A percentile compares a stretch with the other conserved stretches of the same genome.
Conservation (phyloP, 2,329 filamentous ascomycete genomes). For the Dactylonectria estremocensis region DNA sequence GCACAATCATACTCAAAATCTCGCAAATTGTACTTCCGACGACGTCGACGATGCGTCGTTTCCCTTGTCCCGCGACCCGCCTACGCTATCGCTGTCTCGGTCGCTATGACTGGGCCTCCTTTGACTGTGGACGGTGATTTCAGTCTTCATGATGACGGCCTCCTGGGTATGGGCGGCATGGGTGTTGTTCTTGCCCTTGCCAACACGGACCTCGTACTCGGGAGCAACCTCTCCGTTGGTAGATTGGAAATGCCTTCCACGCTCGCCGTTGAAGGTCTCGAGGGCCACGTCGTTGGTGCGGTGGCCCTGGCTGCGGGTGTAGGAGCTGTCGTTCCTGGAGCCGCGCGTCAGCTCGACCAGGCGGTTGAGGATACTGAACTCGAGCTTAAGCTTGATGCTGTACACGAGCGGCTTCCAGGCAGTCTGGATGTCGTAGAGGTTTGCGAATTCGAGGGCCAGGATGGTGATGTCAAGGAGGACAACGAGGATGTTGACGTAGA, state of each 20-base stretch:
- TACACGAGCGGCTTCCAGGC: conserved; percentile 50
- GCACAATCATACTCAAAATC: conserved; percentile 15
- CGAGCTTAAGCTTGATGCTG: conserved; percentile 56
- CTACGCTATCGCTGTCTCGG: conserved; percentile 18
- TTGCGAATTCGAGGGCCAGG: conserved; percentile 56
- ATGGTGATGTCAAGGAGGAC: conserved; percentile 56
- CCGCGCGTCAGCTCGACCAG: conserved; percentile 46
- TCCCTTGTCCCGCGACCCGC: conserved; percentile 11
- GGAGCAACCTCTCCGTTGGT: conserved; percentile 22
- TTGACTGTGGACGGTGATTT: conserved; percentile 38
- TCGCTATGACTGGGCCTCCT: conserved; percentile 23
- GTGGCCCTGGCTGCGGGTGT: conserved; percentile 35
- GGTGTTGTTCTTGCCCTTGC: conserved; percentile 25
- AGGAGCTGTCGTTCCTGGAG: conserved; percentile 39
- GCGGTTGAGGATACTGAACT: conserved; percentile 56
- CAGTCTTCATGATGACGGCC: conserved; percentile 36
- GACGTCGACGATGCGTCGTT: conserved; percentile 40
- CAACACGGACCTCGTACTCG: conserved; percentile 43
- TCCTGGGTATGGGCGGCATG: conserved; percentile 12
- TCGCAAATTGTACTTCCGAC: conserved; percentile 43
- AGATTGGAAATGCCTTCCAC: conserved; percentile 19
- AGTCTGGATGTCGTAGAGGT: conserved; percentile 49
- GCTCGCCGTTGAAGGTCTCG: conserved; percentile 40
- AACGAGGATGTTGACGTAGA: conserved; percentile 60
- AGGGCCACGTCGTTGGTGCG: conserved; percentile 34